Percentiles rank a stretch among this genome's conserved stretches.
phyloP scores from a whole-genome alignment of 1,284 basidiomycete genomes.

The Cutaneotrichosporon cutaneum region DNA sequence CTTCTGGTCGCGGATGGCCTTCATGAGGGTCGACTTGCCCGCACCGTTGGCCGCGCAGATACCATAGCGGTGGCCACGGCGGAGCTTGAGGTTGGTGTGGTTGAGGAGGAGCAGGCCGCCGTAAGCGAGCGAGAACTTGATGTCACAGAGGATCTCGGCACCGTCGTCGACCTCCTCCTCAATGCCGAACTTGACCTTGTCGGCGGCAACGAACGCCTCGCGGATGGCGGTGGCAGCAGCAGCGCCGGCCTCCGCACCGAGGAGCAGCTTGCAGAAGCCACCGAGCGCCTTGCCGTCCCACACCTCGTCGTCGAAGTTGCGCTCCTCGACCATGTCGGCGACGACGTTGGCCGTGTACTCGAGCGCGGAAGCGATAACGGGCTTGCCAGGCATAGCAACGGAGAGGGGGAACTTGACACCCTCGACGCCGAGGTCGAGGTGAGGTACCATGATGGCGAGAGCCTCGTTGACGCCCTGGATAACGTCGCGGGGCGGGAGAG shows the following conservation, averaged over 20 bases:
- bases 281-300: conserved; percentile 73
- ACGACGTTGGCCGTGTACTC: conserved; percentile 72
- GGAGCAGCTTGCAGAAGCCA: conserved; percentile 62
- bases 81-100: conserved; percentile 86
- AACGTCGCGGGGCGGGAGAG: conserved; percentile 66
- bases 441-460: conserved; percentile 61
- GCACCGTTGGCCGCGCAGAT: conserved; percentile 94
- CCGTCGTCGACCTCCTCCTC: conserved; percentile 97
- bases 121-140: conserved; percentile 92
- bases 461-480: conserved; percentile 62
- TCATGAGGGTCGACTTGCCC: conserved; percentile 95
- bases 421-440: conserved; percentile 60
- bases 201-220: conserved; percentile 71
- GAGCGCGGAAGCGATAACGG: conserved; percentile 55
- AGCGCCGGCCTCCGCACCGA: conserved; percentile 47
- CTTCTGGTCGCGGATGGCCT: conserved; percentile 90
- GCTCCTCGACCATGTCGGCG: conserved; percentile 70
- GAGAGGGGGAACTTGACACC: conserved; percentile 53
- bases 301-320: conserved; percentile 64
- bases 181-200: conserved; percentile 60
- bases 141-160: conserved; percentile 77
- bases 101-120: conserved; percentile 93
- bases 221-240: conserved; percentile 66
- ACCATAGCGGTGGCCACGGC: conserved; percentile 90
- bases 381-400: conserved; percentile 45